These are phyloP conservation scores for Luffa aegyptiaca DNA, from an alignment of 306 rosid species.

Conservation along the genomic window DNA sequence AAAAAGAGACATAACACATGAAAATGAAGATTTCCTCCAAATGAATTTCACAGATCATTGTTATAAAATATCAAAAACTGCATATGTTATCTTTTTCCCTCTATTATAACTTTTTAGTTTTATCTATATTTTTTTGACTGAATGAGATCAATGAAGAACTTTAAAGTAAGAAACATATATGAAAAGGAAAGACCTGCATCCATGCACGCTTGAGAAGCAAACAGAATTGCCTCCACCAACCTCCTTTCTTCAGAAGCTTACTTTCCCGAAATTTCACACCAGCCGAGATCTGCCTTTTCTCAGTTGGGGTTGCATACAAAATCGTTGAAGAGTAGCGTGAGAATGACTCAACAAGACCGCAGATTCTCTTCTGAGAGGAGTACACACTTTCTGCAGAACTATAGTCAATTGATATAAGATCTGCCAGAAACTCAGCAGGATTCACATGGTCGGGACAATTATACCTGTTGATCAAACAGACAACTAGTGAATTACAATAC, in stretches of 20 bases:
- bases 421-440: constrained; percentile 93
- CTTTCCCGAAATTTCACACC: constrained; percentile 28
- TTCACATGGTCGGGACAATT: constrained; percentile 73
- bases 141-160: constrained; percentile 1
- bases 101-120: background rate
- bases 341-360: constrained; percentile 75
- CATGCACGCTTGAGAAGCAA: constrained; percentile 92
- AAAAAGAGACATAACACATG: background rate
- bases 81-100: background rate
- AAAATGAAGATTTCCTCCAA: background rate
- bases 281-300: constrained; percentile 32
- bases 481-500: background rate
- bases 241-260: constrained; percentile 41
- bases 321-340: constrained; percentile 41
- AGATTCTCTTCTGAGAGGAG: constrained; percentile 66
- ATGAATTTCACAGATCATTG: background rate
- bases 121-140: background rate
- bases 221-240: constrained; percentile 88
- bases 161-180: background rate
- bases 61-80: background rate
- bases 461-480: constrained; percentile 46
- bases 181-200: constrained; percentile 63
- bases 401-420: constrained; percentile 88
- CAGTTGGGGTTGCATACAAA: constrained; percentile 67
- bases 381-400: constrained; percentile 78